These are phyloP conservation scores for Deinandra increscens DNA, from an alignment of 129 eudicot genomes.

Conservation along the genomic window DNA sequence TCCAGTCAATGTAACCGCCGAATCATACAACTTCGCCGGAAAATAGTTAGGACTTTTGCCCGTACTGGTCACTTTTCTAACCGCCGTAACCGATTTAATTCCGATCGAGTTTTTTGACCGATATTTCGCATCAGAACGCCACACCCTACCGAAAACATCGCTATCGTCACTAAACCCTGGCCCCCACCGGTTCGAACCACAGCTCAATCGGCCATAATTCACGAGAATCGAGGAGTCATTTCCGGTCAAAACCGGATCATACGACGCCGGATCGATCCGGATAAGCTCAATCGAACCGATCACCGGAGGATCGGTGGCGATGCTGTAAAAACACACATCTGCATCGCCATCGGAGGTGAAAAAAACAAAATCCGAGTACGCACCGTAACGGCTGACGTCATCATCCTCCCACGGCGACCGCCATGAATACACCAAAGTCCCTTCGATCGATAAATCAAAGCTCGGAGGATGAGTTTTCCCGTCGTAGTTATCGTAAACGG, in stretches of 20 bases:
- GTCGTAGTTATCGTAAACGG: slow-evolving; percentile 86
- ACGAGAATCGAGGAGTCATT: slow-evolving; percentile 51
- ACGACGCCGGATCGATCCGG: slow-evolving; percentile 65
- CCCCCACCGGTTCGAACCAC: slow-evolving; percentile 85
- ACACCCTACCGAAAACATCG: slow-evolving; percentile 67
- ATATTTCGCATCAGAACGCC: slow-evolving; percentile 69
- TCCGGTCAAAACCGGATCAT: slow-evolving; percentile 41
- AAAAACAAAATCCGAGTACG: slow-evolving; percentile 73
- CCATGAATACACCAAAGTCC: slow-evolving; percentile 70
- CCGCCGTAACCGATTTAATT: slow-evolving; percentile 48
- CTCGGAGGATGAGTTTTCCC: slow-evolving; percentile 76
- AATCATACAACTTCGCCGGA: slow-evolving; percentile 67
- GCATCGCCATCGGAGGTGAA: slow-evolving; percentile 50
- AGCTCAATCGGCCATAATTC: slow-evolving; percentile 74
- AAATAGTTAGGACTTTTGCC: slow-evolving; percentile 62
- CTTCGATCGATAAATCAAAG: slow-evolving; percentile 76
- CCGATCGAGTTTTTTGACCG: slow-evolving; percentile 29
- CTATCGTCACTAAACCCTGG: slow-evolving; percentile 85
- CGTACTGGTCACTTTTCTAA: slow-evolving; percentile 37
- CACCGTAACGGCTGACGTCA: slow-evolving; percentile 55
- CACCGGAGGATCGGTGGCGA: slow-evolving; percentile 91
- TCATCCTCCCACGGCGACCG: slow-evolving; percentile 93
- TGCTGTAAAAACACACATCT: slow-evolving; percentile 80
- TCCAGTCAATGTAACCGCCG: slow-evolving; percentile 51
- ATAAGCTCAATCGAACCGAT: slow-evolving; percentile 65